Percentiles rank a stretch among this genome's conserved stretches.
These are phyloP conservation scores for Coleophoma crateriformis DNA, from an alignment of 2,329 filamentous ascomycete species.

Conservation along the genomic window DNA sequence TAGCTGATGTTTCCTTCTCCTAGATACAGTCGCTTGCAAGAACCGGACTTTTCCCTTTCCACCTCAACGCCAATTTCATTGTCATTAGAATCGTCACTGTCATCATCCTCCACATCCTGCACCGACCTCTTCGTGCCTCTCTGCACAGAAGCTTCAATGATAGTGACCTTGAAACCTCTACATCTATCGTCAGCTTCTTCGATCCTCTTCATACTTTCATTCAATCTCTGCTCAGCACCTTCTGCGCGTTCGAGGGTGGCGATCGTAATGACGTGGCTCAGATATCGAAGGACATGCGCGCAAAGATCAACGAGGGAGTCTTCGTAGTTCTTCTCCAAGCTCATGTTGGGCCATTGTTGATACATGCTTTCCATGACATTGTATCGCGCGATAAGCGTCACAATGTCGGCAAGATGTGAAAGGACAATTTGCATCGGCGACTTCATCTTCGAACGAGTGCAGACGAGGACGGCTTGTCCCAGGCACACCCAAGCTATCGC, in stretches of 20 bases:
- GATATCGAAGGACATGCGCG: conserved; percentile 4
- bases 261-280: background rate
- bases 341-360: conserved; percentile 7
- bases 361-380: conserved; percentile 17
- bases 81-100: background rate
- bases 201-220: background rate
- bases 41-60: no score
- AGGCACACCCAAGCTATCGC: no score
- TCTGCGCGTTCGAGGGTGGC: background rate
- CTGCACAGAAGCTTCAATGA: background rate
- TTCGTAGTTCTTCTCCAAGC: conserved; percentile 7
- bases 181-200: background rate
- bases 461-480: no score
- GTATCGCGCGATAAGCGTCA: conserved; percentile 13
- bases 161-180: background rate
- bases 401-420: conserved; percentile 4
- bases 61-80: no score
- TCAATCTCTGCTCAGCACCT: background rate
- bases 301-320: conserved; percentile 6
- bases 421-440: no score
- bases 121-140: background rate
- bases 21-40: no score
- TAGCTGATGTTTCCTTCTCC: no score
- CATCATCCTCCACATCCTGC: background rate
- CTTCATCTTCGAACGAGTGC: no score